Base-by-base conservation (phyloP, 345 rosid genomes). In the Aquilaria malaccensis region DNA sequence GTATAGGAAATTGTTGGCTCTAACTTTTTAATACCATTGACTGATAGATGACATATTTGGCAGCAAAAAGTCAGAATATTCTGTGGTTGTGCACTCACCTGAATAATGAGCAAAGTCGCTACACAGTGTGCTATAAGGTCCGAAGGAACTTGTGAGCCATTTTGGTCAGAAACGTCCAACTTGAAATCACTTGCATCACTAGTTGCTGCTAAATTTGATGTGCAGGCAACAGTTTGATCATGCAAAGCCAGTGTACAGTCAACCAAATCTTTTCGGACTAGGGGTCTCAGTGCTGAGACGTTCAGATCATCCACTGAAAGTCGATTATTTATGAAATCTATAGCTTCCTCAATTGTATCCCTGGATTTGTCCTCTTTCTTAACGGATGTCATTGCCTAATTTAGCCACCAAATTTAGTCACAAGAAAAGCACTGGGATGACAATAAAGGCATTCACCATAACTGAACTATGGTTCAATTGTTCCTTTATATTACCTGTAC, bases 61-160 rank as follows among this genome's bases (percentile, higher is more conserved):
- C 41, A 55, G 4, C 2, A 14, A 10, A 50, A 59, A 13, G 32
- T 45, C 2, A 58, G 50, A 48, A 33, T 0, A 22, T 22, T 10
- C 22, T 0, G 13, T 6, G 37, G 47, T 4, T 13, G 12, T 15
- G 54, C 45, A 55, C 61, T 71, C 59, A 85, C 96, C 96, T 85
- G 92, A 71, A 85, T 88, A 89, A 85, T 83, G 57, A 85, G 81
- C 76, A 88, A 66, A 59, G 96, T 79, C 48, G 92, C 86, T 49
- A 88, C 84, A 63, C 87, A 88, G 9, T 81, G 79, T 7, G 85
- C 73, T 47, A 88, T 79, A 59, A 88, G 80, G 53, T 85, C 87
- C 13, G 81, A 79, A 2, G 92, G 91, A 52, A 88, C 73, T 58
- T 75, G 77, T 12, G 60, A 67, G 32, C 72, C 85, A 52, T 75